Percentiles rank a stretch among this genome's conserved stretches.
phyloP scores from a whole-genome alignment of 192 early-diverging fungal genomes.

The Borealophlyctis nickersoniae region DNA sequence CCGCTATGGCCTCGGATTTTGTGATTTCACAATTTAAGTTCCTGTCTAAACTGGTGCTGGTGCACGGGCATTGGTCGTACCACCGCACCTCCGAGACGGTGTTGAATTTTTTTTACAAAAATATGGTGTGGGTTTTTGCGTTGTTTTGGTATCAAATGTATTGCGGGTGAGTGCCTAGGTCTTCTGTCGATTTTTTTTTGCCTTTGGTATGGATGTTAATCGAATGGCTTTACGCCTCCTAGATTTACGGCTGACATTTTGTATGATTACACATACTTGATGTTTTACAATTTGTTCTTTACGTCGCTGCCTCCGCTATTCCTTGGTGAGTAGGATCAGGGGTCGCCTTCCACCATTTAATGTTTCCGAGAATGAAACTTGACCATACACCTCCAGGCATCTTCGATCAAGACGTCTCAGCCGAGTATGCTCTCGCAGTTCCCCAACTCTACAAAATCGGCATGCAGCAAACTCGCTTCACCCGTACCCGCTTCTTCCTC shows the following conservation, averaged over 20 bases:
- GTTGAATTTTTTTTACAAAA: constrained; percentile 95
- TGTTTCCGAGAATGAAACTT: background rate
- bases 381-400: constrained; percentile 30
- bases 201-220: background rate
- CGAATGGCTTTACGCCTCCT: background rate
- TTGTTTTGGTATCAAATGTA: constrained; percentile 91
- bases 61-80: constrained; percentile 97
- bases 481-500: constrained; percentile 73
- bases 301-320: constrained; percentile 71
- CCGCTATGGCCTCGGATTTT: constrained; percentile 83
- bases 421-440: constrained; percentile 36
- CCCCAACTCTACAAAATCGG: constrained; percentile 74
- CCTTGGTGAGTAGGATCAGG: constrained; percentile 22
- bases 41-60: constrained; percentile 75
- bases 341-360: no score
- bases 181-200: constrained; percentile 2
- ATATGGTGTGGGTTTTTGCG: constrained; percentile 86
- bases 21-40: constrained; percentile 89
- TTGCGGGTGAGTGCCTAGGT: constrained; percentile 59
- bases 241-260: constrained; percentile 55
- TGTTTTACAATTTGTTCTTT: constrained; percentile 91
- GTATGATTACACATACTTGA: constrained; percentile 75
- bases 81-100: constrained; percentile 87
- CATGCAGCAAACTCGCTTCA: constrained; percentile 76
- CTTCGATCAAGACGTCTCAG: constrained; percentile 72